Percentiles rank a stretch among this genome's conserved stretches.
Conservation (phyloP, 257 asterid species). For the Ligustrum vulgare region DNA sequence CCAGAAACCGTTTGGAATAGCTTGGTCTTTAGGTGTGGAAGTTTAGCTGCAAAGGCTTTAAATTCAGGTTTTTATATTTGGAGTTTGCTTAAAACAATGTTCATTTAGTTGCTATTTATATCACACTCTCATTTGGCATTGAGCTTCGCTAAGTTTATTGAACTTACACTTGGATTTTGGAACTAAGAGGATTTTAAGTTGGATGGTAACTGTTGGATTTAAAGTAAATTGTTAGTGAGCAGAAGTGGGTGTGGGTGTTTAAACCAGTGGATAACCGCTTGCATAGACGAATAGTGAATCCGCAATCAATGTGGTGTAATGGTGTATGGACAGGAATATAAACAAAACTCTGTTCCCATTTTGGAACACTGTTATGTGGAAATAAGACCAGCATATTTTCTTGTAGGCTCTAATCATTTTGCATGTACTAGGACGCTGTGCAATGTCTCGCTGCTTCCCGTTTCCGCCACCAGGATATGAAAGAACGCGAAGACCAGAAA, state of each 20-base stretch:
- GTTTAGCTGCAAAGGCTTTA: conserved; percentile 18
- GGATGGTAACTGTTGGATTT: conserved; percentile 21
- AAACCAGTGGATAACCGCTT: not conserved
- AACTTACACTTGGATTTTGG: not conserved
- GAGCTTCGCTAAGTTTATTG: not conserved
- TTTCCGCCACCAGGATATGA: conserved; percentile 96
- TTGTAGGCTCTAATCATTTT: conserved; percentile 27
- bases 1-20: conserved; percentile 19
- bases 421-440: conserved; percentile 32
- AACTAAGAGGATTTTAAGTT: conserved; percentile 17
- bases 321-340: conserved; percentile 65
- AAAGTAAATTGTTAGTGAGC: conserved; percentile 15
- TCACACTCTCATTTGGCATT: conserved; percentile 15
- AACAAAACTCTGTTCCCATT: conserved; percentile 46
- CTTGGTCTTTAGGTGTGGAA: conserved; percentile 20
- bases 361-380: conserved; percentile 43
- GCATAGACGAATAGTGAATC: conserved; percentile 21
- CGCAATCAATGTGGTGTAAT: conserved; percentile 68
- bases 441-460: conserved; percentile 98
- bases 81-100: conserved; percentile 18
- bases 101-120: conserved; percentile 13
- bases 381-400: conserved; percentile 42
- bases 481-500: conserved; percentile 61
- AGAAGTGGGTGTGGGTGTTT: conserved; percentile 21
- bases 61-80: conserved; percentile 24